Base-by-base conservation (phyloP, 1,139 yeast species). In the Protomyces pachydermus region DNA sequence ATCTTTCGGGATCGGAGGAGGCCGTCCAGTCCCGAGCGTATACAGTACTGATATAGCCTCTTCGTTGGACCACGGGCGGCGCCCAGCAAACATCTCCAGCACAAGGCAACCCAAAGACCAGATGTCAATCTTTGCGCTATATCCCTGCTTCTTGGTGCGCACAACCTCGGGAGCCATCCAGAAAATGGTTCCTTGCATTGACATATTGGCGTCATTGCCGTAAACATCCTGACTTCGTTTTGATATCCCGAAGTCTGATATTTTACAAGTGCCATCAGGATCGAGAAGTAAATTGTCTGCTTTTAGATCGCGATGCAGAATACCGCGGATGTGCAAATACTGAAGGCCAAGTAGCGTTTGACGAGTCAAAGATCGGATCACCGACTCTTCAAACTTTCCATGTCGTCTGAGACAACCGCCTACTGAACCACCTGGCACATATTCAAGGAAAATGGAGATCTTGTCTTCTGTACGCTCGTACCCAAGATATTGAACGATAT, bases 91-190 rank as follows among this genome's bases (percentile, higher is more conserved):
- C 98, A 95, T 93, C 75, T 95, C 98, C 64, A 95, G 75, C 14
- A 95, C 95, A 53, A 93, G 97, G 78, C 99, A 95, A 0, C 99
- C 99, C 32, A 93, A 77, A 0, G 98, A 74, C 86, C 87, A 75
- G 6, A 81, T 75, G 65, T 79, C 81, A 46, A 95, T 91, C 75
- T 95, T 95, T 34, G 98, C 98, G 77, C 96, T 89, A 73, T 95
- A 95, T 0, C 98, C 98, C 73, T 87, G 96, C 69, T 87, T 88
- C 25, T 55, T 55, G 70, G 86, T 86, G 72, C 88, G 90, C 65
- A 95, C 91, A 67, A 95, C 97, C 74, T 95, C 99, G 0, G 99
- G 99, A 0, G 99, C 99, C 98, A 95, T 95, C 98, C 98, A 95
- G 74, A 91, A 95, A 1, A 95, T 91, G 0, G 98, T 91, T 23